Evolutionary conservation across 2,329 filamentous ascomycete species (phyloP), one percentile per base, ranked within the genome.

Genomic region (Curvularia spicifera): DNA sequence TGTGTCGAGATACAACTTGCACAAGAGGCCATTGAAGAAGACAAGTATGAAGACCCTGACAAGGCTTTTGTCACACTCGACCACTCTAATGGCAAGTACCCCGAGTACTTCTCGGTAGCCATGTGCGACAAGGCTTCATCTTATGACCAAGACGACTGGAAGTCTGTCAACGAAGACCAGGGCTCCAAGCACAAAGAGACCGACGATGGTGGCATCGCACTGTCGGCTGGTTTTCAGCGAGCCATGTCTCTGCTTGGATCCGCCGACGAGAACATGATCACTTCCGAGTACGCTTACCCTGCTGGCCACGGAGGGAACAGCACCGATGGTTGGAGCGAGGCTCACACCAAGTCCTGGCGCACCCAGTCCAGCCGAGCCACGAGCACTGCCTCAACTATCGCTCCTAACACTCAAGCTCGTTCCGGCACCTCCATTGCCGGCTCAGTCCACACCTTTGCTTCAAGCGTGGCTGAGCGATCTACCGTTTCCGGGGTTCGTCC

Each of bases 1-100:
- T 78, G 76, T 56, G 68, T 71, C 15, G 67, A 74, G 1, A 39
- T 57, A 9, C 71, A 70, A 35, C 51, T 75, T 5, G 61, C 54
- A 1, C 60, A 65, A 0, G 59, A 69, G 4, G 52, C 74, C 2
- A 46, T 71, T n/a, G 58, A 73, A 5, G 71, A 73, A 7, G 63
- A 73, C 18, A 56, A 57, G 3, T 78, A 76, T 44, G 77, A 78
- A 2, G 61, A 70, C 18, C 63, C 52, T 0, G 47, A 47, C 1
- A 65, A 60, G 8, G 59, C 68, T 3, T 73, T 72, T 53, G n/a
- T 65, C n/a, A 63, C 59, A 10, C 43, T 54, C 4, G 67, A 69
- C 18, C 39, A 52, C 31, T 62, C 59, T 5, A 50, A 54, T 4
- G 65, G 60, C 12, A 56, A 52, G 7, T 53, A 46, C 18, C 67